Conservation (phyloP, 768 basidiomycete genomes). For the Tephrocybe sp. region DNA sequence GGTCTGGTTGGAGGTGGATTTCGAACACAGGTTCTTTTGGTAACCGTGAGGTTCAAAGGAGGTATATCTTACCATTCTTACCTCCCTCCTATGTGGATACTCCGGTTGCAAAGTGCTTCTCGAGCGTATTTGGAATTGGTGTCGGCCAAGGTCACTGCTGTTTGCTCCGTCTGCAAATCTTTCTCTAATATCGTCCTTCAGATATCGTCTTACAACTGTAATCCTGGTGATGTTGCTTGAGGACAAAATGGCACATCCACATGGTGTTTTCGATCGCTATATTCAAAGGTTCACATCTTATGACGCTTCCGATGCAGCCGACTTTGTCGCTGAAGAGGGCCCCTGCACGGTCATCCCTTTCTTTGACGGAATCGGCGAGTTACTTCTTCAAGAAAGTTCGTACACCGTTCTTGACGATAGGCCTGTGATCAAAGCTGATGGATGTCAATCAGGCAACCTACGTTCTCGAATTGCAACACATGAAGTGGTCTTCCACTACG, state of each 20-base stretch:
- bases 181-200: neutral
- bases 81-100: neutral
- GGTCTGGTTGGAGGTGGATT: neutral
- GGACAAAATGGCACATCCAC: conserved; percentile 2
- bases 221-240: neutral
- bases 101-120: neutral
- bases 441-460: neutral
- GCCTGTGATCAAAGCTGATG: neutral
- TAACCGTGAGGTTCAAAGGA: neutral
- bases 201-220: conserved; percentile 1
- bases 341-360: neutral
- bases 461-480: neutral
- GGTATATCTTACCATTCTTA: neutral
- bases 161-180: neutral
- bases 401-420: too few species aligned
- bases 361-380: neutral
- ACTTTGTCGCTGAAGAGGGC: neutral
- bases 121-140: conserved; percentile 5
- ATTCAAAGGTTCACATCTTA: neutral
- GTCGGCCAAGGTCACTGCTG: neutral
- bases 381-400: neutral
- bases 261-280: conserved; percentile 1
- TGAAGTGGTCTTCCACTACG: conserved; percentile 2
- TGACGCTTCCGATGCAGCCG: neutral
- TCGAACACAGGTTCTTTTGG: neutral